Conservation (phyloP, 73 alveolate species). For the Paramecium biaurelia region DNA sequence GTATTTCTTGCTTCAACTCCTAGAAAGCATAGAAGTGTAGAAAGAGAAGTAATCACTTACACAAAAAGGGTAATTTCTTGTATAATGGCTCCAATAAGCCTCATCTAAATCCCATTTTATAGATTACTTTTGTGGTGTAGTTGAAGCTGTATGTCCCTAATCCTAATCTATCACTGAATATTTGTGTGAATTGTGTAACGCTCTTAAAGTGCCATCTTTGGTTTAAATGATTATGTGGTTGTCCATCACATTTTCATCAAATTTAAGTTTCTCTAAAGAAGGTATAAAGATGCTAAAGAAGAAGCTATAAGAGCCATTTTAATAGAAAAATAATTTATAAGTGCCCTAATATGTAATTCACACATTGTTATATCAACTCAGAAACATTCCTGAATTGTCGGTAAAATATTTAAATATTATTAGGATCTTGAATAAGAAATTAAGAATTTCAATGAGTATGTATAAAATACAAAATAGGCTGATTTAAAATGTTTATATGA, state of each 20-base stretch:
- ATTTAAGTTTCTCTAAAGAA: neutral
- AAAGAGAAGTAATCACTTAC: neutral
- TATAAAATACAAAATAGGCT: neutral
- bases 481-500: slow-evolving; percentile 34
- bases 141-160: slow-evolving; percentile 26
- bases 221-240: neutral
- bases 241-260: neutral
- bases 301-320: neutral
- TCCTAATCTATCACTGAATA: neutral
- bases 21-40: neutral
- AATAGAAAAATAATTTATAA: neutral
- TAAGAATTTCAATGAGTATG: neutral
- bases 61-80: neutral
- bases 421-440: slow-evolving; percentile 35
- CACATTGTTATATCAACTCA: neutral
- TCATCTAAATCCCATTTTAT: slow-evolving; percentile 22
- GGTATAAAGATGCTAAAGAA: slow-evolving; percentile 32
- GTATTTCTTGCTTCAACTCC: neutral
- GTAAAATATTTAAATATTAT: neutral
- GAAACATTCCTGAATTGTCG: slow-evolving; percentile 17
- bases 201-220: neutral
- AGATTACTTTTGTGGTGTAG: slow-evolving; percentile 29
- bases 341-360: neutral
- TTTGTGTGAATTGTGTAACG: neutral
- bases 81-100: neutral